Evolutionary conservation across 331 rosid species (phyloP).

Genomic region (Malus hybrid): DNA sequence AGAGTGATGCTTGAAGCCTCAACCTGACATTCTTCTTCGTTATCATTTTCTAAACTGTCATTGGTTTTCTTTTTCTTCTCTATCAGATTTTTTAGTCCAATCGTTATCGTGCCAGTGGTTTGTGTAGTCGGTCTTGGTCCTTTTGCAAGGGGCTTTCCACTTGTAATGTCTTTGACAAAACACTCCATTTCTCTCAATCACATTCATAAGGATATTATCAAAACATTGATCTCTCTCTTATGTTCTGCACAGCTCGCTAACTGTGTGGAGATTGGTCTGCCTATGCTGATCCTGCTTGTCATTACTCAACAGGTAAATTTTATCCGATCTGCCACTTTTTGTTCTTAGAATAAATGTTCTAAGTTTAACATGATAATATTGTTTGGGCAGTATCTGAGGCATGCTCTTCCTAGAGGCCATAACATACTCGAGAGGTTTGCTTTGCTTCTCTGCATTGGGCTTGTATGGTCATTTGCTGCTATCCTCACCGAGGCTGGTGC

Average conservation of each 20-base stretch:
- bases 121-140: conserved; percentile 81
- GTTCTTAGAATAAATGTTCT: not conserved
- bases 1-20: not conserved
- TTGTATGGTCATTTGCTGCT: conserved; percentile 93
- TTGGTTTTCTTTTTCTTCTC: not conserved
- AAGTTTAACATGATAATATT: not conserved
- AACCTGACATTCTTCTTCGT: not conserved
- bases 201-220: not conserved
- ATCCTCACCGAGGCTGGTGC: conserved; percentile 91
- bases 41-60: not conserved
- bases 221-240: not conserved
- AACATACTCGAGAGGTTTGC: conserved; percentile 37
- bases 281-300: conserved; percentile 69
- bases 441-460: conserved; percentile 61
- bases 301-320: conserved; percentile 66
- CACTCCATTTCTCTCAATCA: not conserved
- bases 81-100: conserved; percentile 66
- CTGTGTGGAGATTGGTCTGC: conserved; percentile 58
- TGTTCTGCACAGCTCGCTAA: conserved; percentile 39
- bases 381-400: conserved; percentile 56
- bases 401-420: conserved; percentile 16
- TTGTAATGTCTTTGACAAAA: conserved; percentile 38
- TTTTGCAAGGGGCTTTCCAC: conserved; percentile 80
- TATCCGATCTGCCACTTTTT: not conserved
- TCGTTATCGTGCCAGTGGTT: conserved; percentile 50